These are phyloP conservation scores for Candida corydali DNA, from an alignment of 805 yeast genomes.

Conservation along the genomic window DNA sequence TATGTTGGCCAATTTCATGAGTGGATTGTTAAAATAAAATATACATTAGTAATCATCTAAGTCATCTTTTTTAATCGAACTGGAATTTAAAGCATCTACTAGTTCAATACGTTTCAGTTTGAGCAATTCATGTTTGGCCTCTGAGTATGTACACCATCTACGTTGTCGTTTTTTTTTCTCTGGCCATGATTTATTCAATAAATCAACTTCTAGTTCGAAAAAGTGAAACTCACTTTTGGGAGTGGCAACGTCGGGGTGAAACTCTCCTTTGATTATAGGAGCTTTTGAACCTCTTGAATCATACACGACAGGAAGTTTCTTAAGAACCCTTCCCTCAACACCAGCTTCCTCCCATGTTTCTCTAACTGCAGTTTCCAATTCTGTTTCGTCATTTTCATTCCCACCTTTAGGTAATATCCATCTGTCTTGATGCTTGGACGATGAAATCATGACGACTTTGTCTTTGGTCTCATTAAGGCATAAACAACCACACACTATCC, in stretches of 20 bases:
- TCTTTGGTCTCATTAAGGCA: slow-evolving; percentile 55
- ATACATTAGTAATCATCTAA: slow-evolving; percentile 9
- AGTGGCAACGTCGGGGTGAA: slow-evolving; percentile 36
- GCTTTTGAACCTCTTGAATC: slow-evolving; percentile 47
- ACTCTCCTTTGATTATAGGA: slow-evolving; percentile 29
- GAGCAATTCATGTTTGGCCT: slow-evolving; percentile 58
- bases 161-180: slow-evolving; percentile 61
- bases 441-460: slow-evolving; percentile 73
- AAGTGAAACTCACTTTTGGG: slow-evolving; percentile 88
- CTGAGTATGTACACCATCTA: slow-evolving; percentile 69
- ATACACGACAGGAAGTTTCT: slow-evolving; percentile 58
- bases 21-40: slow-evolving; percentile 33
- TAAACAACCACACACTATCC: slow-evolving; percentile 92
- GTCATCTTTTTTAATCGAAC: slow-evolving; percentile 42
- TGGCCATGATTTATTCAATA: slow-evolving; percentile 68
- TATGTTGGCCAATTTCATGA: slow-evolving; percentile 62
- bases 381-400: slow-evolving; percentile 76
- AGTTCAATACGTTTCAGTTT: slow-evolving; percentile 64
- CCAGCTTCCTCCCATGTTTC: slow-evolving; percentile 99
- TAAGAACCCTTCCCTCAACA: slow-evolving; percentile 58
- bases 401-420: slow-evolving; percentile 98
- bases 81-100: slow-evolving; percentile 55
- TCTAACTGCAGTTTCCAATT: slow-evolving; percentile 58
- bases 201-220: slow-evolving; percentile 65
- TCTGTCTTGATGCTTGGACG: slow-evolving; percentile 59